Conservation (phyloP, 2,329 filamentous ascomycete species). For the Cladosporium sp. region DNA sequence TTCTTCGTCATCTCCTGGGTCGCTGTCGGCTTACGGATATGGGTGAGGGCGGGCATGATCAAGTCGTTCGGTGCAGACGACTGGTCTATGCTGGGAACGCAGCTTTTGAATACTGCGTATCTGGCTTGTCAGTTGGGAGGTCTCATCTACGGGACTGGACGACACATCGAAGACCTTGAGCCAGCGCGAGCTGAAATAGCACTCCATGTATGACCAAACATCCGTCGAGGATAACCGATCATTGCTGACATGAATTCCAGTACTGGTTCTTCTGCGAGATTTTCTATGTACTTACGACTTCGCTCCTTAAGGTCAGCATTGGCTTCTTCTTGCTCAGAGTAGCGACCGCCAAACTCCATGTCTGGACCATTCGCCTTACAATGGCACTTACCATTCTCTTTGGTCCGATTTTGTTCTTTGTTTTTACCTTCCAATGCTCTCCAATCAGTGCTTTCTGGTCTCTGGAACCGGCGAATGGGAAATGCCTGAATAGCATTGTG, state of each 20-base stretch:
- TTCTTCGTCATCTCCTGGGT: conserved; percentile 43
- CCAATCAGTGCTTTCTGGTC: conserved; percentile 56
- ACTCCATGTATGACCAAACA: conserved; percentile 21
- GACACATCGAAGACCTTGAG: conserved; percentile 38
- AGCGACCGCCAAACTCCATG: conserved; percentile 47
- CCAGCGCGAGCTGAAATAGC: conserved; percentile 26
- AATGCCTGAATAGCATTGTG: conserved; percentile 46
- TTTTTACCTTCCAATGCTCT: conserved; percentile 55
- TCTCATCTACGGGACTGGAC: conserved; percentile 42
- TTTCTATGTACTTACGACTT: conserved; percentile 53
- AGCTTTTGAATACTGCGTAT: conserved; percentile 43
- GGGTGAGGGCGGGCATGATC: conserved; percentile 40
- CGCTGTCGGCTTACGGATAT: conserved; percentile 40
- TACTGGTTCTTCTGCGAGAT: conserved; percentile 59
- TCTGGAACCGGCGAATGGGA: conserved; percentile 39
- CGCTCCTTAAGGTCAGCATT: conserved; percentile 53
- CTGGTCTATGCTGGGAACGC: conserved; percentile 42
- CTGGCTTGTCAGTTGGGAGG: conserved; percentile 42
- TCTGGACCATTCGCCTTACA: conserved; percentile 48
- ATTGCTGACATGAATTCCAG: conserved; percentile 25
- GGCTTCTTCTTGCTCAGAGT: conserved; percentile 57
- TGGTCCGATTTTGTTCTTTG: conserved; percentile 51
- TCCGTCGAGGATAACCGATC: neutral
- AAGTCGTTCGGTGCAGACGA: conserved; percentile 45
- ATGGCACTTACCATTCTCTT: conserved; percentile 49